Evolutionary conservation across 164 flowering plant genomes (phyloP).

Genomic region (Vitis labrusca): DNA sequence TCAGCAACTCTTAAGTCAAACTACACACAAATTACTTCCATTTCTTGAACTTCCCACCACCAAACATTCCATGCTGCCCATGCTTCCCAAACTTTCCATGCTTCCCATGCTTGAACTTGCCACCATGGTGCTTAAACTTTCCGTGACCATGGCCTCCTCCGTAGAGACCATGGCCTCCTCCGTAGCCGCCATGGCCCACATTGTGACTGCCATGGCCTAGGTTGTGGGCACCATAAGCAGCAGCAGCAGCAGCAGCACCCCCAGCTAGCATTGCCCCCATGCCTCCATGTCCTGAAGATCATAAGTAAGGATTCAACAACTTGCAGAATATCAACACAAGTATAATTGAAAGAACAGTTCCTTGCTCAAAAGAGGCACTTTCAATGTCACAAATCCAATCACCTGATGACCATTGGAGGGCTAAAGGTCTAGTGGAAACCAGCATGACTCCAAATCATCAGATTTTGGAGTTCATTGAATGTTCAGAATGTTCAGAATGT

Average conservation of each 20-base stretch:
- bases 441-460: too few relatives aligned
- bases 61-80: slow-evolving; percentile 35
- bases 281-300: slow-evolving; percentile 46
- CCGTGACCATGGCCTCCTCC: slow-evolving; percentile 22
- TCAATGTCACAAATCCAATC: too few relatives aligned
- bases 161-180: slow-evolving; percentile 27
- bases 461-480: too few relatives aligned
- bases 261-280: slow-evolving; percentile 57
- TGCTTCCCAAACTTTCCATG: slow-evolving; percentile 48
- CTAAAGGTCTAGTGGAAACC: too few relatives aligned
- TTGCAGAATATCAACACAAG: neutral
- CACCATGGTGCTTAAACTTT: slow-evolving; percentile 44
- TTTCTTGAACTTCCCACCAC: slow-evolving; percentile 62
- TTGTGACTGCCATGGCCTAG: slow-evolving; percentile 36
- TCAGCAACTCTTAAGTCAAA: too few relatives aligned
- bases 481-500: too few relatives aligned
- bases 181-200: neutral
- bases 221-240: slow-evolving; percentile 53
- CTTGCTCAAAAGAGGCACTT: too few relatives aligned
- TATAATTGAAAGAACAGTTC: neutral
- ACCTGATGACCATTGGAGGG: too few relatives aligned
- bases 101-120: slow-evolving; percentile 39
- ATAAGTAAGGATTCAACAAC: neutral
- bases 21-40: slow-evolving; percentile 51
- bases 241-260: slow-evolving; percentile 72